Percentiles rank a stretch among this genome's conserved stretches.
These are phyloP conservation scores for Hibiscus mutabilis DNA, from an alignment of 345 rosid species.

Conservation along the genomic window DNA sequence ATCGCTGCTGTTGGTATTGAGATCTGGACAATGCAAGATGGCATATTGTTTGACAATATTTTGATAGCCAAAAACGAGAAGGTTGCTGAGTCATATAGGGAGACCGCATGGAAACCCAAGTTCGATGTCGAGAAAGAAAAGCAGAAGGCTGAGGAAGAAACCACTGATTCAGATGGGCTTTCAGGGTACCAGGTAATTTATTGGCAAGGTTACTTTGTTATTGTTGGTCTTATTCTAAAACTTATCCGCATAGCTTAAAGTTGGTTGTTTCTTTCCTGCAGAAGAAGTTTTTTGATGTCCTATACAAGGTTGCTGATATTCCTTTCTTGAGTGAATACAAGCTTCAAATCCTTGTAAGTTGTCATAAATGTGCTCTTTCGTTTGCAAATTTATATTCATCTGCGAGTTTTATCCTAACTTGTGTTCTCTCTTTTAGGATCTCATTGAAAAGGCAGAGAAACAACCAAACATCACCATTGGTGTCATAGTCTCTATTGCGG, in stretches of 20 bases:
- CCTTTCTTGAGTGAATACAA: constrained; percentile 60
- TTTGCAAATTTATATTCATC: background rate
- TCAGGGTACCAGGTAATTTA: constrained; percentile 34
- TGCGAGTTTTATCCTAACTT: background rate
- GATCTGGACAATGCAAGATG: constrained; percentile 96
- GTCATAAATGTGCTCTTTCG: background rate
- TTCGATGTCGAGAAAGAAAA: constrained; percentile 63
- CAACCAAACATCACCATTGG: constrained; percentile 64
- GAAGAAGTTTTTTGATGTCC: constrained; percentile 54
- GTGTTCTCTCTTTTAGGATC: constrained; percentile 31
- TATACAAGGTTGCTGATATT: constrained; percentile 67
- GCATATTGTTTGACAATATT: constrained; percentile 70
- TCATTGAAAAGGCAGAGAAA: constrained; percentile 68
- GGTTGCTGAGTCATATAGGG: constrained; percentile 44
- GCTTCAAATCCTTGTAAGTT: constrained; percentile 51
- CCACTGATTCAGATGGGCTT: constrained; percentile 43
- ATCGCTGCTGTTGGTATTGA: constrained; percentile 82
- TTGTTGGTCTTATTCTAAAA: background rate
- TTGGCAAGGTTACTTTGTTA: background rate
- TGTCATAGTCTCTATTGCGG: constrained; percentile 39
- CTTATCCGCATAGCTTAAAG: background rate
- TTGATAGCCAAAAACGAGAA: constrained; percentile 62
- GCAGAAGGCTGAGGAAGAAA: constrained; percentile 66
- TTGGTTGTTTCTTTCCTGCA: constrained; percentile 23
- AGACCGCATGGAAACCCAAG: constrained; percentile 62